These are phyloP conservation scores for Sindora glabra DNA, from an alignment of 306 rosid species.

Conservation along the genomic window DNA sequence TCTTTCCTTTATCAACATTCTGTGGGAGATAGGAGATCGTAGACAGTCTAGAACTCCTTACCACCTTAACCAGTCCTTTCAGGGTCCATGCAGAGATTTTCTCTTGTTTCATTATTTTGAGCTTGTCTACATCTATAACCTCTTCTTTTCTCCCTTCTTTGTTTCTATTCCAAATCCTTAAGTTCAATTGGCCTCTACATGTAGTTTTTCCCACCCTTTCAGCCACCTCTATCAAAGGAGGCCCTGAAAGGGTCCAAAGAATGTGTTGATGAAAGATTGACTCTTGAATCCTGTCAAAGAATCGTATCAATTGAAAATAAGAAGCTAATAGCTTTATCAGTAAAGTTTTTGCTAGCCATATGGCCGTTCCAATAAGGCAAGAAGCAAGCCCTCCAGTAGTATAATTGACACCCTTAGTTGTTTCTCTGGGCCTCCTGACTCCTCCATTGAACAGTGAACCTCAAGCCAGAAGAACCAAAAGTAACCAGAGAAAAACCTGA, in stretches of 20 bases:
- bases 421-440: constrained; percentile 28
- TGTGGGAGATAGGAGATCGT: constrained; percentile 48
- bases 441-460: constrained; percentile 42
- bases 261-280: constrained; percentile 77
- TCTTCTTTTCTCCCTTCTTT: constrained; percentile 42
- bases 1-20: constrained; percentile 29
- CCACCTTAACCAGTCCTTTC: constrained; percentile 63
- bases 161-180: constrained; percentile 28
- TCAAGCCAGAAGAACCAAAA: constrained; percentile 71
- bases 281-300: constrained; percentile 85
- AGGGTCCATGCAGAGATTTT: constrained; percentile 88
- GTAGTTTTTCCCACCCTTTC: constrained; percentile 29
- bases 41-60: constrained; percentile 60
- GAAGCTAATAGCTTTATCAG: constrained; percentile 61
- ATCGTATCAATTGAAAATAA: constrained; percentile 58
- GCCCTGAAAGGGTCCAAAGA: constrained; percentile 65
- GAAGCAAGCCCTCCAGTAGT: constrained; percentile 59
- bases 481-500: constrained; percentile 59
- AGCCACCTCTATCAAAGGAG: constrained; percentile 60
- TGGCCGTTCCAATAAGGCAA: constrained; percentile 49
- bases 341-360: constrained; percentile 61
- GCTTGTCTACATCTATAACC: constrained; percentile 78
- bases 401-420: constrained; percentile 31
- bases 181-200: constrained; percentile 42
- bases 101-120: constrained; percentile 64